Evolutionary conservation across 1,139 yeast species (phyloP), one percentile per base, ranked within the genome.

Genomic region (Hemisphaericaspora subhashii): DNA sequence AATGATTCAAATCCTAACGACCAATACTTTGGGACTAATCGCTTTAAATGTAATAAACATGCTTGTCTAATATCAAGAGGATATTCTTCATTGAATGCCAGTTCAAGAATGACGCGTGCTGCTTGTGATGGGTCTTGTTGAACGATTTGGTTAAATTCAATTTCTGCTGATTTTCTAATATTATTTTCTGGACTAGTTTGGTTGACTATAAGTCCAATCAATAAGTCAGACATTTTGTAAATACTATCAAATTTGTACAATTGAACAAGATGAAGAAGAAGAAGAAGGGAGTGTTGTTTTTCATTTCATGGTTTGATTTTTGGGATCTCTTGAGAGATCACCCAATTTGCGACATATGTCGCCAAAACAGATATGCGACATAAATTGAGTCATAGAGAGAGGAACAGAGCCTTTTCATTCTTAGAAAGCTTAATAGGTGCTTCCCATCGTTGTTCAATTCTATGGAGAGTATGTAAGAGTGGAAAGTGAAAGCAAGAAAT

Each of bases 1-100:
- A 80, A 90, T 11, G 88, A 81, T 36, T 79, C 83, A 57, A 89
- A 89, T 0, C 86, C 96, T 18, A 90, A 77, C 18, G 92, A 81
- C 98, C 98, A 90, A 52, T 75, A 81, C 48, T 74, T 68, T 0
- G 90, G 85, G 1, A 88, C 84, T 17, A 84, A 59, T 41, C 85
- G 68, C 53, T 87, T 83, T 46, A 88, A 59, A 46, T 86, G 82
- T 26, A 88, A 62, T 31, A 90, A 58, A 5, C 90, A 78, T 25
- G 89, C 71, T 57, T 88, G 96, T 46, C 83, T 68, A 0, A 68
- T 35, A 41, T 61, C 68, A 1, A 57, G 40, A 1, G 70, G 58
- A 13, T 53, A 36, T 3, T 54, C 45, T 12, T 46, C 51, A 22
- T 54, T 46, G 4, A 52, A 12, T 7, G 70, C 57, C 38, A 56